Conservation (phyloP, 345 rosid species). For the Aurinia saxatilis region DNA sequence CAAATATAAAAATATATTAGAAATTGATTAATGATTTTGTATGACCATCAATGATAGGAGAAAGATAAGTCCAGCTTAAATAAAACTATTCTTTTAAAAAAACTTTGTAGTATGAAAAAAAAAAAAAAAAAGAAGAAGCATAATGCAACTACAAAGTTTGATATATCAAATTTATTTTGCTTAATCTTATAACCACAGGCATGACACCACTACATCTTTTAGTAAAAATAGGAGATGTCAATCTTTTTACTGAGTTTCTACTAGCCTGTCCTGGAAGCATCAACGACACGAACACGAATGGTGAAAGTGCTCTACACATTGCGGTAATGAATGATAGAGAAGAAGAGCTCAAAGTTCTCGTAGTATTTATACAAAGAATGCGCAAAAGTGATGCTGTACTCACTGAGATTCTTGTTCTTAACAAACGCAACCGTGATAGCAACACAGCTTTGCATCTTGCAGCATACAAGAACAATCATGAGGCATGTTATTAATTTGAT, state of each 20-base stretch:
- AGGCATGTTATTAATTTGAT: too few relatives aligned
- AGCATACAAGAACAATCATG: neutral
- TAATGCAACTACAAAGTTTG: too few relatives aligned
- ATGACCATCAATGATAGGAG: too few relatives aligned
- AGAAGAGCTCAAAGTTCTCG: constrained; percentile 10
- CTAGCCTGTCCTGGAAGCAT: too few relatives aligned
- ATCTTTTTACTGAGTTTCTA: constrained; percentile 5
- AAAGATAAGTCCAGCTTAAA: too few relatives aligned
- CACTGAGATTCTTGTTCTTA: neutral
- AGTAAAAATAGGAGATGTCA: neutral
- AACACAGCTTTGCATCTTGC: constrained; percentile 25
- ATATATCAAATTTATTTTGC: too few relatives aligned
- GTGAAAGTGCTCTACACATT: constrained; percentile 20
- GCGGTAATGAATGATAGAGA: neutral
- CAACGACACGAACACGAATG: neutral
- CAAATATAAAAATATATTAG: too few relatives aligned
- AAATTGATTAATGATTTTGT: too few relatives aligned
- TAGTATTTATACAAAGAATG: neutral
- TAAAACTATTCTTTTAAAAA: too few relatives aligned
- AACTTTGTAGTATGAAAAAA: too few relatives aligned
- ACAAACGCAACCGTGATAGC: constrained; percentile 9
- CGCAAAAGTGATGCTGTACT: neutral
- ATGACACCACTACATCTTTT: constrained; percentile 23
- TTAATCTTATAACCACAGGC: neutral
- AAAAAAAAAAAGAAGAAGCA: too few relatives aligned